phyloP scores from a whole-genome alignment of 768 basidiomycete species.

The Psilocybe cubensis region DNA sequence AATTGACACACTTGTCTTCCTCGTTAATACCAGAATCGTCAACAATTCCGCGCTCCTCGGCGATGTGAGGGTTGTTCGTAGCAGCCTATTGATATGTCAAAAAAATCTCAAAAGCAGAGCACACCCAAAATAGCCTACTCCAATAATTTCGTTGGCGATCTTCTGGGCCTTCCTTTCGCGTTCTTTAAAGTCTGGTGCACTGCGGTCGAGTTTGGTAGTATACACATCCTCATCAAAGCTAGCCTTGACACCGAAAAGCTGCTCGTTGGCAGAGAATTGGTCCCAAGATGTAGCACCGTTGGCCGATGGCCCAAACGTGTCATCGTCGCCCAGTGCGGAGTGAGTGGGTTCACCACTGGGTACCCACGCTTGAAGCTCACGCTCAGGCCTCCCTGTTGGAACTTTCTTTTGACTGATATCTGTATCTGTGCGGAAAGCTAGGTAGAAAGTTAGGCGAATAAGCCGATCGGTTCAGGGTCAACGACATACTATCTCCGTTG shows the following conservation, averaged over 20 bases:
- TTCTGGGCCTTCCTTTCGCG: constrained; percentile 85
- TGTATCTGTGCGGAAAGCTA: constrained; percentile 82
- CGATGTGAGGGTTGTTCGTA: constrained; percentile 81
- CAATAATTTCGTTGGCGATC: constrained; percentile 90
- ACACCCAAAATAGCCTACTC: constrained; percentile 50
- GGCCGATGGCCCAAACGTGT: constrained; percentile 14
- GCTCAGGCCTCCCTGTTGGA: constrained; percentile 50
- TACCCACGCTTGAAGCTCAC: constrained; percentile 84
- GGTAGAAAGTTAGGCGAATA: constrained; percentile 3
- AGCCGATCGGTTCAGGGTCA: background rate
- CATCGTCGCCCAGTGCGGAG: constrained; percentile 50
- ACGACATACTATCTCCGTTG: constrained; percentile 71
- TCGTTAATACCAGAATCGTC: constrained; percentile 85
- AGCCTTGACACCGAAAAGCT: constrained; percentile 89
- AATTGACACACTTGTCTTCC: constrained; percentile 84
- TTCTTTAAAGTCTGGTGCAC: constrained; percentile 84
- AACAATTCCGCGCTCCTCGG: constrained; percentile 80
- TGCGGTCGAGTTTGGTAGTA: constrained; percentile 91
- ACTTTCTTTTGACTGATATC: constrained; percentile 71
- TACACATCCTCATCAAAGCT: constrained; percentile 93
- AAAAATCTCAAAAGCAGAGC: background rate
- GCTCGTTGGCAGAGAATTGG: constrained; percentile 93
- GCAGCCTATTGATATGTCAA: constrained; percentile 43
- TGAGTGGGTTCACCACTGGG: constrained; percentile 40
- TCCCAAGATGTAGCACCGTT: constrained; percentile 73